Conservation (phyloP, 2,329 filamentous ascomycete genomes). For the Hymenotorrendiella dingleyae region DNA sequence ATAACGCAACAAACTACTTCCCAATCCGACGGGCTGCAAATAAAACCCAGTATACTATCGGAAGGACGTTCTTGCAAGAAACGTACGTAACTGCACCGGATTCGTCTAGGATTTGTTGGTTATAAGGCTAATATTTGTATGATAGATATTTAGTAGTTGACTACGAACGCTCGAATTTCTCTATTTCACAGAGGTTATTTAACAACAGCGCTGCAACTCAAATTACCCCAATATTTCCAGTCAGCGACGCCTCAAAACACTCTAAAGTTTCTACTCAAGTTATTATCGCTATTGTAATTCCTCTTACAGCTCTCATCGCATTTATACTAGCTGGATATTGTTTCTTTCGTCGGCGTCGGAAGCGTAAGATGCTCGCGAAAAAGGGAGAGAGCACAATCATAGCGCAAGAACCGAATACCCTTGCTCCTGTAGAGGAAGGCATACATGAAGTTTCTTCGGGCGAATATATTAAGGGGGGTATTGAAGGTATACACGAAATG, state of each 20-base stretch:
- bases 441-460: background rate
- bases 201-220: background rate
- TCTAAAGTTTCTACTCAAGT: background rate
- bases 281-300: background rate
- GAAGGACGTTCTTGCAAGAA: constrained; percentile 6
- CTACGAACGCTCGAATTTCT: background rate
- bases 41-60: constrained; percentile 2
- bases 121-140: background rate
- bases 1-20: constrained; percentile 4
- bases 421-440: background rate
- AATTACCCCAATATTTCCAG: background rate
- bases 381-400: no score
- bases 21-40: constrained; percentile 3
- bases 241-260: background rate
- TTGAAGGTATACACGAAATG: background rate
- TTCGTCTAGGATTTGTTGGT: no score
- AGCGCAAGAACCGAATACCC: background rate
- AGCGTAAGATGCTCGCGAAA: no score
- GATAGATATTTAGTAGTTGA: background rate
- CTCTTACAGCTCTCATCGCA: background rate
- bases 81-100: background rate
- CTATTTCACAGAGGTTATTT: background rate
- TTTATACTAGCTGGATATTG: background rate
- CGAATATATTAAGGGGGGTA: background rate
- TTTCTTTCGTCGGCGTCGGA: background rate